These are phyloP conservation scores for Geum urbanum DNA, from an alignment of 306 rosid species.

Conservation along the genomic window DNA sequence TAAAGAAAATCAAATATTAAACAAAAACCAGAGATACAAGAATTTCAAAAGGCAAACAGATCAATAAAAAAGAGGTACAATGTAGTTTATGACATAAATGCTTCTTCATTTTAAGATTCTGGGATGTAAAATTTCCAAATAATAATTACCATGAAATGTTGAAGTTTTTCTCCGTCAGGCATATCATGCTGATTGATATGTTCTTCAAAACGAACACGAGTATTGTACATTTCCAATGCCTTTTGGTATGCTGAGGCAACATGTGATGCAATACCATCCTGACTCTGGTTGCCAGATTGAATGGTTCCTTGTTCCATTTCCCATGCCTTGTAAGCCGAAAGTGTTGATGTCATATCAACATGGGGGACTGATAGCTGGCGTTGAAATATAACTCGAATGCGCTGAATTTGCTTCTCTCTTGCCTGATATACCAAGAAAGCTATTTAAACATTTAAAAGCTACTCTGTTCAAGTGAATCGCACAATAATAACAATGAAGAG, in stretches of 20 bases:
- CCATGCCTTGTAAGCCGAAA: constrained; percentile 70
- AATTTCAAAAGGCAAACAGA: neutral
- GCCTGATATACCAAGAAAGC: constrained; percentile 43
- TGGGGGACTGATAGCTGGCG: constrained; percentile 88
- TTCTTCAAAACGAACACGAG: constrained; percentile 62
- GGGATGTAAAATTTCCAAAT: neutral
- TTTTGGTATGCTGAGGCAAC: constrained; percentile 62
- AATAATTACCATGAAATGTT: constrained; percentile 55
- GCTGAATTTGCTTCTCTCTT: constrained; percentile 74
- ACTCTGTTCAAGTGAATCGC: neutral
- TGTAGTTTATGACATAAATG: neutral
- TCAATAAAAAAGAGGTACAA: constrained; percentile 1
- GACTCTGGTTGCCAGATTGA: constrained; percentile 37
- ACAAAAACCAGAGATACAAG: neutral
- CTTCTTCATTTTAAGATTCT: neutral
- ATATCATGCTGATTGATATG: constrained; percentile 47
- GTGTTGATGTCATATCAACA: constrained; percentile 62
- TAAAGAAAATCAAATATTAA: no score
- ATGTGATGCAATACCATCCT: constrained; percentile 49
- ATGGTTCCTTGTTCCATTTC: constrained; percentile 59
- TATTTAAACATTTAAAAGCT: neutral
- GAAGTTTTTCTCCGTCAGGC: constrained; percentile 60
- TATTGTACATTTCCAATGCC: constrained; percentile 71
- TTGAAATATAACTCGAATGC: constrained; percentile 63
- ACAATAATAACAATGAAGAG: neutral